Base-by-base conservation (phyloP, 495 filamentous ascomycete genomes). In the Lasiosphaeria miniovina region DNA sequence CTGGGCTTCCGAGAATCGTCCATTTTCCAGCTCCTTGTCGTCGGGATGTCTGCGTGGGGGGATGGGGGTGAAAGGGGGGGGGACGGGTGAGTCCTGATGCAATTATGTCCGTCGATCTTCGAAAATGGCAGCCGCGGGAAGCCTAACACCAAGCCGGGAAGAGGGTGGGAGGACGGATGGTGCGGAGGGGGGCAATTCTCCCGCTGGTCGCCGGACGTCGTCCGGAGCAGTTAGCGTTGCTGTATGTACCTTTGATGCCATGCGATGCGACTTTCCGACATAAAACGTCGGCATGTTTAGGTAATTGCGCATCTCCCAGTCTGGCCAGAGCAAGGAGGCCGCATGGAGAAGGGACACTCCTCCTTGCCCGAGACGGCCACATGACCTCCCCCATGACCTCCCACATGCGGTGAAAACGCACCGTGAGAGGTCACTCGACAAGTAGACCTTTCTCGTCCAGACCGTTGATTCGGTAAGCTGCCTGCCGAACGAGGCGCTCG, bases 371-470 rank as follows among this genome's bases (percentile, higher is more conserved):
- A 17, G 54, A 31, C 40, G 54, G 40, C 54, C 54, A 56, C 54
- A 56, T 56, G 54, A 56, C 54, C 54, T 15, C 32, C 14, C 31
- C 31, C 36, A 43, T 55, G 53, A 55, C 38, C 11, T 38, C 24
- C 32, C 54, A 36, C 31, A 45, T 32, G 54, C 54, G 54, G 54
- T 56, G 54, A 46, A 56, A 56, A 45, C 36, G 54, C 24, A 56
- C 34, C 54, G 17, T n/a, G 36, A 17, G 15, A 45, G 54, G 54
- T 56, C 40, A 46, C 38, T 17, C 54, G 54, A 38, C 40, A 48
- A 32, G 12, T 49, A 36, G 45, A 56, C 12, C 1, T 56, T 56
- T 56, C 33, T 24, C 9, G 5, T 31, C 49, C 12, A 3, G 11
- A 14, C 24, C 14, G 17, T 46, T 45, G 38, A 56, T 46, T 46